Percentiles rank a stretch among this genome's conserved stretches.
Evolutionary conservation across 2,329 filamentous ascomycete genomes (phyloP).

Genomic region (Aspergillus brunneoviolaceus): DNA sequence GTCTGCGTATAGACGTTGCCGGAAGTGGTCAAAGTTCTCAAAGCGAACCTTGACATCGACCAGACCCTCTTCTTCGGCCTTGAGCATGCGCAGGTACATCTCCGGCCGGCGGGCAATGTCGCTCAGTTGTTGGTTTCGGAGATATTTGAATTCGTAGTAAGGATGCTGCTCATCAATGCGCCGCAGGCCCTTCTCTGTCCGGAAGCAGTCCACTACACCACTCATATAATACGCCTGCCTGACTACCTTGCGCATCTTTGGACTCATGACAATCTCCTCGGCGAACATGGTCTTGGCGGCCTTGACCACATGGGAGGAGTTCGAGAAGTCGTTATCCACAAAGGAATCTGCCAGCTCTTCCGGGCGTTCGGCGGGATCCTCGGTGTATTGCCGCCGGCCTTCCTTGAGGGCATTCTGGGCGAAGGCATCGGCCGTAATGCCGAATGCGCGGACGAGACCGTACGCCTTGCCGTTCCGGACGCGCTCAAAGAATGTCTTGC

Average conservation of each 20-base stretch:
- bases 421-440: conserved; percentile 83
- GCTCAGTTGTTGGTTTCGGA: conserved; percentile 80
- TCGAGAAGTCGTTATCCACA: conserved; percentile 69
- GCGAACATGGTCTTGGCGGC: conserved; percentile 85
- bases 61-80: conserved; percentile 89
- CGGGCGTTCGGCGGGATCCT: conserved; percentile 77
- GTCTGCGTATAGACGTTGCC: conserved; percentile 71
- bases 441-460: conserved; percentile 81
- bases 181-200: conserved; percentile 90
- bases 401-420: conserved; percentile 81
- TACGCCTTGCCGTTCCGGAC: conserved; percentile 78
- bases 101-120: conserved; percentile 83
- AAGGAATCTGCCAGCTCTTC: conserved; percentile 84
- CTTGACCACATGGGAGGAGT: conserved; percentile 70
- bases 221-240: conserved; percentile 79
- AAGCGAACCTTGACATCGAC: conserved; percentile 81
- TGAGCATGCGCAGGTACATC: conserved; percentile 94
- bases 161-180: conserved; percentile 94
- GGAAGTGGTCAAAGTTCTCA: conserved; percentile 73
- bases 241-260: conserved; percentile 84
- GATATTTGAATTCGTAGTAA: conserved; percentile 97
- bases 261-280: conserved; percentile 85
- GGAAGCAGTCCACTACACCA: conserved; percentile 79
- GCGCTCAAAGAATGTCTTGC: conserved; percentile 77
- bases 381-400: conserved; percentile 76